A percentile compares a stretch with the other conserved stretches of the same genome.
Evolutionary conservation across 108 stramenopile species (phyloP).

Genomic region (Nitzschia sp.): DNA sequence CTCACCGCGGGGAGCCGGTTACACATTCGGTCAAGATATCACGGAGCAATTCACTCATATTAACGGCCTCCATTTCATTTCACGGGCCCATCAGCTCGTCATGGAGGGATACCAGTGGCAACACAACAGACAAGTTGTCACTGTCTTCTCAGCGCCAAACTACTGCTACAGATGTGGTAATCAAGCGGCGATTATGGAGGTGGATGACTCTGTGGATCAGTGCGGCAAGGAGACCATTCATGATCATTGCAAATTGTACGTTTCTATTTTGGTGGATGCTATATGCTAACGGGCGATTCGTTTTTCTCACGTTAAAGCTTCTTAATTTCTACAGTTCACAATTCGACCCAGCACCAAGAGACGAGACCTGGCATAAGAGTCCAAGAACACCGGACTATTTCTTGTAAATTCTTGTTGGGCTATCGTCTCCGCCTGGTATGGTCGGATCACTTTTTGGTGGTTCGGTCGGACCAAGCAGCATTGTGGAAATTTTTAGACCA

Average conservation of each 20-base stretch:
- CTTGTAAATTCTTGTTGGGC: conserved; percentile 52
- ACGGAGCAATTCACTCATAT: conserved; percentile 92
- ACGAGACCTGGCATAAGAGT: conserved; percentile 88
- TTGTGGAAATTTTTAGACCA: conserved; percentile 1
- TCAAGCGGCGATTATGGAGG: conserved; percentile 96
- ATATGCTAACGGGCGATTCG: not conserved
- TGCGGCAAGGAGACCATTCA: conserved; percentile 71
- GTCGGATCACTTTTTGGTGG: no score
- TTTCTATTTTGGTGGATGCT: not conserved
- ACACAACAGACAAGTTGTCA: conserved; percentile 88
- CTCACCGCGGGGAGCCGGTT: conserved; percentile 96
- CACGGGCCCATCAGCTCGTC: conserved; percentile 96
- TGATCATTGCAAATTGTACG: conserved; percentile 67
- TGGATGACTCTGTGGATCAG: conserved; percentile 61
- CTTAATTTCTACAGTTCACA: conserved; percentile 30
- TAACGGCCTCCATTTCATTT: conserved; percentile 89
- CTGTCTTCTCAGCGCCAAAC: conserved; percentile 97
- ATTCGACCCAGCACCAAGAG: conserved; percentile 98
- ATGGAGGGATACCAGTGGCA: conserved; percentile 94
- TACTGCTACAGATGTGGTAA: conserved; percentile 80
- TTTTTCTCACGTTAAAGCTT: not conserved
- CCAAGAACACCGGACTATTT: conserved; percentile 97
- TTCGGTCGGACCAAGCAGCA: no score
- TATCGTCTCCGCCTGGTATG: not conserved
- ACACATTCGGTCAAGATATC: conserved; percentile 96